A percentile compares a stretch with the other conserved stretches of the same genome.
These are phyloP conservation scores for Astrothelium macrocarpum DNA, from an alignment of 495 filamentous ascomycete species.

Conservation along the genomic window DNA sequence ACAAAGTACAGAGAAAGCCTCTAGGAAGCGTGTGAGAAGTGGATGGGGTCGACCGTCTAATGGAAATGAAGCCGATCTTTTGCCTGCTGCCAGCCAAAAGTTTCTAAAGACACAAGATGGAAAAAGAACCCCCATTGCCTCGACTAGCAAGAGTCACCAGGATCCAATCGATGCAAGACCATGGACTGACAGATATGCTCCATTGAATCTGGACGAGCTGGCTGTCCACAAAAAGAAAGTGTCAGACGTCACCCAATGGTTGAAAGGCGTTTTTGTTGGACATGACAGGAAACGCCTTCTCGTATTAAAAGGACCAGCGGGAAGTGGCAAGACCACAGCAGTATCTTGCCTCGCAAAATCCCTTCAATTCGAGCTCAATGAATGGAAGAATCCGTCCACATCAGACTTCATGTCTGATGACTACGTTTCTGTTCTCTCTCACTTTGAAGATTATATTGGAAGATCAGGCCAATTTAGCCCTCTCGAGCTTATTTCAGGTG, in stretches of 20 bases:
- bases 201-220: constrained; percentile 63
- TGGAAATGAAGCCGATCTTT: neutral
- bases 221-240: constrained; percentile 93
- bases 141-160: constrained; percentile 16
- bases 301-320: constrained; percentile 82
- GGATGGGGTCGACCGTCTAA: neutral
- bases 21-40: constrained; percentile 22
- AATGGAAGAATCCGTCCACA: constrained; percentile 80
- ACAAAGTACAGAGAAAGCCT: constrained; percentile 5
- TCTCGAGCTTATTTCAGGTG: constrained; percentile 32
- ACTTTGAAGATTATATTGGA: constrained; percentile 86
- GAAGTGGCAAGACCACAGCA: constrained; percentile 86
- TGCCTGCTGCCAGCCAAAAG: constrained; percentile 26
- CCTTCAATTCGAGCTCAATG: constrained; percentile 62
- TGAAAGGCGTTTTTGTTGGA: constrained; percentile 61
- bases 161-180: constrained; percentile 41
- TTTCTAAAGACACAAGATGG: constrained; percentile 29
- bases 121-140: constrained; percentile 21
- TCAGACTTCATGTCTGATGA: constrained; percentile 47
- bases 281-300: constrained; percentile 51
- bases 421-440: constrained; percentile 54
- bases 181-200: constrained; percentile 80
- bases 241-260: constrained; percentile 70
- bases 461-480: constrained; percentile 68
- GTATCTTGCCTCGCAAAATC: constrained; percentile 62